Evolutionary conservation across 176 grass and related monocot genomes (phyloP), one percentile per base, ranked within the genome.

Genomic region (Aegilops speltoides): DNA sequence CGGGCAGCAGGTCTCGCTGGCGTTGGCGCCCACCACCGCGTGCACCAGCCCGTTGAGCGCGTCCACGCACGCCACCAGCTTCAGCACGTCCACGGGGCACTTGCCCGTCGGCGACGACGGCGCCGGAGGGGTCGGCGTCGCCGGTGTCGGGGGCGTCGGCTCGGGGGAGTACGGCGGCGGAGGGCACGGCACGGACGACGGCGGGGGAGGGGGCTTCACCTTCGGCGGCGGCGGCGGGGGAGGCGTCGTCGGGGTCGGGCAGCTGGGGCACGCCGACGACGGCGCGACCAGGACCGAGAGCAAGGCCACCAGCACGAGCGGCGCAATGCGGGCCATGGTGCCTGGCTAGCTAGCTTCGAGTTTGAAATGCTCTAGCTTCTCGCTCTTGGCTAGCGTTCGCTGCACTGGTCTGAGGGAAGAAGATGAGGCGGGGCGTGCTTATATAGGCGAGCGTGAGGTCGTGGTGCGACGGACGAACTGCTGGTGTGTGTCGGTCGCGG

Each of bases 31-130:
- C 6, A 94, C 29, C 38, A 88, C 86, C 14, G 68, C 69, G 86
- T 91, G 85, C 81, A 86, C 92, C 17, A 91, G 52, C 6, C 92
- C 92, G 59, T 87, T 89, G 7, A 97, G 88, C 83, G 34, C 85
- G 82, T 94, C 92, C 68, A 94, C 95, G 87, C 95, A 97, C 71
- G 88, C 92, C 71, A 85, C 68, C 26, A 97, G 88, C 89, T 97
- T 94, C 76, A 97, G 84, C 67, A 90, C 87, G 91, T 97, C 50
- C 28, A 97, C 33, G 20, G 95, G 95, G 81, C 95, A 97, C 86
- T 90, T 88, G 2, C 88, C 90, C 57, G 84, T 66, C 23, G 88
- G 50, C 79, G 72, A 62, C 20, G 88, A 6, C 19, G 81, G 26
- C 5, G 84, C 22, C 17, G 81, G 37, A 76, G 36, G 25, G 52